Evolutionary conservation across 2,329 filamentous ascomycete species (phyloP), one percentile per base, ranked within the genome.

Genomic region (Neofusicoccum sp.): DNA sequence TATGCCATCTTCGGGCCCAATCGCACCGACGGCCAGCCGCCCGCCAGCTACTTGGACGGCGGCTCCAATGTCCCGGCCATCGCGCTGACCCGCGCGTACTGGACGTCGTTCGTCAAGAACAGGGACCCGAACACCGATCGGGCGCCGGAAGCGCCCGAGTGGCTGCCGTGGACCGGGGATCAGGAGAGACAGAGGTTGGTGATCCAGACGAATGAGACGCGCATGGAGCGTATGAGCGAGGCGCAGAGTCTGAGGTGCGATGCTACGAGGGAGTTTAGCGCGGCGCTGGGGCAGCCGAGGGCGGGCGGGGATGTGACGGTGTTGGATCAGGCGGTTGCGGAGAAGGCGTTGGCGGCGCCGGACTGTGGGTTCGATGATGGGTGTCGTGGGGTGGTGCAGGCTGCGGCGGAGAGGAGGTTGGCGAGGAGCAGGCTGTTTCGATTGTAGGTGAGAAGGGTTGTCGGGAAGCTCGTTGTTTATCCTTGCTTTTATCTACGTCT

Each of bases 71-170:
- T 78, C 1, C 70, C 72, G 0, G 85, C 89, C 4, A 80, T 89
- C 0, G 79, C 84, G 0, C 75, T 89, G 0, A 83, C 90, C 29
- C 87, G 91, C 69, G 83, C 81, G 0, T 93, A 92, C 74, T 93
- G 89, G 89, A 85, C 87, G 1, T 90, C 87, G 66, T 93, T 93
- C 71, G 86, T 93, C 64, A 78, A 84, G 33, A 81, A 80, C 0
- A 81, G 86, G 41, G 80, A 93, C 72, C 90, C 90, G 0, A 93
- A 93, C 71, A 79, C 69, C 9, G 75, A 81, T 60, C 80, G 84
- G 8, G 66, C 74, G 43, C 37, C 64, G 0, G 81, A 79, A 0
- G 78, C 78, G 49, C 84, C 84, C 2, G 74, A 75, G 62, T 89
- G 87, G 87, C 72, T 77, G 66, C 71, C 73, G 3, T 87, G 80